These are phyloP conservation scores for Cryptococcus sp. DNA, from an alignment of 1,284 basidiomycete species.

Conservation along the genomic window DNA sequence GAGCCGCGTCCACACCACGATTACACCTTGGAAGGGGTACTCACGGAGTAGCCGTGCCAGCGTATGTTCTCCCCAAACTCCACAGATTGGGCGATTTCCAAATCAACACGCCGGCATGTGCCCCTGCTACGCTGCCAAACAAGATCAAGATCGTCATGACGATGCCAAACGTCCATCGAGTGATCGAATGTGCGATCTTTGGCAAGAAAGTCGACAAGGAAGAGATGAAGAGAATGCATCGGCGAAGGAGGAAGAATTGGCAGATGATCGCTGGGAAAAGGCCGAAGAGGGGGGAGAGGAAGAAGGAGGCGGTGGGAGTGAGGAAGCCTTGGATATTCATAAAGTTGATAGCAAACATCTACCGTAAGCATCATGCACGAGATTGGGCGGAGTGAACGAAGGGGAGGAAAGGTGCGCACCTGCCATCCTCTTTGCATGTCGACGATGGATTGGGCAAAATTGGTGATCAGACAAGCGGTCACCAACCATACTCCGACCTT, in stretches of 20 bases:
- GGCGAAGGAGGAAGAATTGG: conserved; percentile 25
- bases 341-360: conserved; percentile 27
- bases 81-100: conserved; percentile 5
- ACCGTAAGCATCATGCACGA: not conserved
- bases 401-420: conserved; percentile 9
- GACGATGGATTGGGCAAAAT: conserved; percentile 15
- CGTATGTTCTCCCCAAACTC: conserved; percentile 4
- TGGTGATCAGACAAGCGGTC: conserved; percentile 10
- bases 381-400: not conserved
- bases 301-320: conserved; percentile 13
- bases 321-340: conserved; percentile 11
- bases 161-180: conserved; percentile 8
- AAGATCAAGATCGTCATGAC: conserved; percentile 8
- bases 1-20: not conserved
- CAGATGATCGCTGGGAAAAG: conserved; percentile 20
- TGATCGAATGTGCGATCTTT: conserved; percentile 6
- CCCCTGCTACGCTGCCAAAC: conserved; percentile 1
- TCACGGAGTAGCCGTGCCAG: not conserved
- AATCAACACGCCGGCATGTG: not conserved
- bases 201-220: conserved; percentile 24
- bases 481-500: conserved; percentile 14
- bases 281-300: conserved; percentile 27
- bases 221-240: conserved; percentile 22
- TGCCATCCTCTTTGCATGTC: conserved; percentile 22
- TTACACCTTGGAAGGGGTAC: too few species aligned